Evolutionary conservation across 495 filamentous ascomycete species (phyloP), one percentile per base, ranked within the genome.

Genomic region (Aspergillus heteromorphus): DNA sequence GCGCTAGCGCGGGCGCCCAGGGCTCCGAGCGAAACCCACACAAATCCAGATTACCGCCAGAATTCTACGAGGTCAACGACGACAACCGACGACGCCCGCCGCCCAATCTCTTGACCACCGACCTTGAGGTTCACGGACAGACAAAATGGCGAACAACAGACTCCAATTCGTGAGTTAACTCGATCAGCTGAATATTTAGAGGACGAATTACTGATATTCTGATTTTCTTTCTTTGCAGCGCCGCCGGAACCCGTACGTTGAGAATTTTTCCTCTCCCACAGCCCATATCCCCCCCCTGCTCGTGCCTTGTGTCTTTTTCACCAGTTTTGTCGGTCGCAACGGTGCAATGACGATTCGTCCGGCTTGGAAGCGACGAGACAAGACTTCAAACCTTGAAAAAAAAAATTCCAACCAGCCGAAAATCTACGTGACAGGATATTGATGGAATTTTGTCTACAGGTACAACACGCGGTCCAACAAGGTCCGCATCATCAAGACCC

Each of bases 401-500:
- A 7, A 21, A 21, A 21, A 43, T 43, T 23, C 29, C 40, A 16
- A 25, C 8, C 11, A 19, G 23, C 42, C 42, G 25, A 30, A 45
- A 60, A 55, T 49, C 55, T 60, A 34, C 45, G 8, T 38, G 20
- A 54, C 51, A 61, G 45, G 48, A 61, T 69, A 71, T 73, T 74
- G 73, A 74, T 64, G 59, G 54, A 40, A 45, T 64, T 68, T 64
- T 45, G 50, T 55, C 53, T 59, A 60, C 63, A 89, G 87, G 65
- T 97, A 96, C 86, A 97, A 96, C 82, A 96, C 92, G 76, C 80
- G 83, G 73, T 93, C 89, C 70, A 97, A 98, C 87, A 91, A 89
- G 79, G 91, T 92, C 73, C 88, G 93, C 72, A 82, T 97, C 73
- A 73, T 96, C 79, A 93, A 91, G 82, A 98, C 93, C 56, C 93